These are phyloP conservation scores for Cylindrotheca fusiformis DNA, from an alignment of 108 stramenopile species.

Conservation along the genomic window DNA sequence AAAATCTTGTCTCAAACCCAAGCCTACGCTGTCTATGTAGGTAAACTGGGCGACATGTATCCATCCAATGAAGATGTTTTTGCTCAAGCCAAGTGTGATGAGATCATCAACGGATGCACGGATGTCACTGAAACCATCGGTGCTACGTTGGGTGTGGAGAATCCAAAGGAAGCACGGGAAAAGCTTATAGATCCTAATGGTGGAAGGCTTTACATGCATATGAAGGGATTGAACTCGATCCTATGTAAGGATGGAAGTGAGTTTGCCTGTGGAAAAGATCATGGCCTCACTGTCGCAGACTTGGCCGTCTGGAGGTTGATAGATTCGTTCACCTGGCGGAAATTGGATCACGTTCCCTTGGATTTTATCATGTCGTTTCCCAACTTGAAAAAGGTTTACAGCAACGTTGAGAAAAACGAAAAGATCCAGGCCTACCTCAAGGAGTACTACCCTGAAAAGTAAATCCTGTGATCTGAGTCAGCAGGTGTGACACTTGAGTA, in stretches of 20 bases:
- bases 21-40: constrained; percentile 6
- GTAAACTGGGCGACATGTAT: constrained; percentile 5
- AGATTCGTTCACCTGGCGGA: neutral
- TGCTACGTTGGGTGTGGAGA: neutral
- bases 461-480: too few relatives aligned
- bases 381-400: constrained; percentile 3
- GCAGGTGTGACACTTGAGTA: too few relatives aligned
- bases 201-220: constrained; percentile 7
- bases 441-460: neutral
- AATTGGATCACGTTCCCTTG: constrained; percentile 4
- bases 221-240: constrained; percentile 5
- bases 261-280: constrained; percentile 4
- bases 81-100: constrained; percentile 7
- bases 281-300: constrained; percentile 10
- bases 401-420: neutral
- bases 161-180: neutral
- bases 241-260: neutral
- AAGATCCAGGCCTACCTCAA: constrained; percentile 1
- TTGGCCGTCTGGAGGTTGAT: constrained; percentile 9
- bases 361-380: constrained; percentile 8
- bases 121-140: constrained; percentile 5
- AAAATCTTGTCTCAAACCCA: constrained; percentile 12
- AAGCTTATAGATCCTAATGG: constrained; percentile 1
- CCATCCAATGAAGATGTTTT: neutral
- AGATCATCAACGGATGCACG: constrained; percentile 12